Evolutionary conservation across 768 basidiomycete genomes (phyloP), one percentile per base, ranked within the genome.

Genomic region (Termitomyces sp.): DNA sequence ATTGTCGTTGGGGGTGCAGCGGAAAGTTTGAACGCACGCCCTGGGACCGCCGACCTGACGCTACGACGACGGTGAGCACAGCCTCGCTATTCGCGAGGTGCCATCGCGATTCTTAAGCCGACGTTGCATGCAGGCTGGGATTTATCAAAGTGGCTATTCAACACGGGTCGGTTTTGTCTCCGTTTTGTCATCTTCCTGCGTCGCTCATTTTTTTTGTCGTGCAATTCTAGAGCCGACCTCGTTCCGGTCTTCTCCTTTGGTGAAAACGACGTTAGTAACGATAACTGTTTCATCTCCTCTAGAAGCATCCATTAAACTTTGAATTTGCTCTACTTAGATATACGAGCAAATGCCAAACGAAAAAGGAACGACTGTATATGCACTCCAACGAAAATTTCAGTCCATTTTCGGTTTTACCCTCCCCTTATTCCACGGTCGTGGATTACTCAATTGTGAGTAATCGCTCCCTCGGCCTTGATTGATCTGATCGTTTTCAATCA

Each of bases 161-260:
- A 58, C 84, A 94, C 67, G 93, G 92, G 91, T 92, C 58, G 10
- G 82, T 64, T n/a, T 48, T 46, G 26, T n/a, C 14, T n/a, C 18
- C n/a, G 37, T 14, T 13, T 20, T 14, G 16, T 34, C 14, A 10
- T 56, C 22, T 37, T 41, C 18, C 7, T 37, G 26, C n/a, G 12
- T 31, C 14, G 7, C 32, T 37, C n/a, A 47, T 48, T 26, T 29
- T 18, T 48, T 56, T 20, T 29, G 22, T 27, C 13, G 18, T 29
- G 26, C 5, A n/a, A 27, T n/a, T 47, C 16, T 53, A 94, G 94
- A 54, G 97, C 97, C 39, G 93, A 95, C 66, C 78, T 99, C 12
- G 97, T 99, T 0, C 97, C 97, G 0, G 95, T 98, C 3, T 98
- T 99, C 68, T 95, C 93, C 5, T 99, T 99, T 64, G 97, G 97